Conservation (phyloP, 2,329 filamentous ascomycete species). For the Hypoxylon sp. region DNA sequence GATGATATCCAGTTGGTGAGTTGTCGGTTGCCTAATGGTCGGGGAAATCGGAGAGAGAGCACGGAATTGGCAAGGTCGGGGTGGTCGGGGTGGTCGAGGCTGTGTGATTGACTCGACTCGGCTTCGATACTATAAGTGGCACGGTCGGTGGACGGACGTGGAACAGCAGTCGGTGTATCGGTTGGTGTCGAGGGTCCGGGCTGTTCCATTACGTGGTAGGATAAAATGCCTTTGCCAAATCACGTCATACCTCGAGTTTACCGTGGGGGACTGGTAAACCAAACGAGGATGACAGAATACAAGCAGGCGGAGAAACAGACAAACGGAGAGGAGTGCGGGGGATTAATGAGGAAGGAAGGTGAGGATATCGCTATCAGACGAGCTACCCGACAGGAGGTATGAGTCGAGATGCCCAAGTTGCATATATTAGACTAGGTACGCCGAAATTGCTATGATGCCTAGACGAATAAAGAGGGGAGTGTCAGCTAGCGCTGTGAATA, state of each 20-base stretch:
- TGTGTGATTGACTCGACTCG: conserved; percentile 40
- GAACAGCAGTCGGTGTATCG: conserved; percentile 51
- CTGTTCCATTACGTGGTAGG: conserved; percentile 68
- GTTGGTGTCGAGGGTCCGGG: conserved; percentile 48
- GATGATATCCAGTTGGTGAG: conserved; percentile 73
- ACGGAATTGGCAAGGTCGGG: conserved; percentile 56
- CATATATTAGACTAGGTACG: conserved; percentile 17
- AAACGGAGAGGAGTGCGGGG: conserved; percentile 23
- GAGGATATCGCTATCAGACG: conserved; percentile 29
- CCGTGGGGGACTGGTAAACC: conserved; percentile 47
- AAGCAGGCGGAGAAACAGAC: conserved; percentile 39
- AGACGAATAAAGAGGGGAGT: conserved; percentile 9
- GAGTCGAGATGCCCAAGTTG: conserved; percentile 26
- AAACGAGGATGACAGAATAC: conserved; percentile 50
- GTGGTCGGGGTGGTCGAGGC: conserved; percentile 47
- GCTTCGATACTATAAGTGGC: conserved; percentile 51
- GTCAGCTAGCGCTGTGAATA: conserved; percentile 23
- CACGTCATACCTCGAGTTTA: conserved; percentile 58
- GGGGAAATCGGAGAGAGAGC: conserved; percentile 69
- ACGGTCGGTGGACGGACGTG: conserved; percentile 42
- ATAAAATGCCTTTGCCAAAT: conserved; percentile 53
- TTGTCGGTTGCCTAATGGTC: conserved; percentile 67
- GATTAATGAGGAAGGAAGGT: conserved; percentile 24
- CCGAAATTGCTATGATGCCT: conserved; percentile 18
- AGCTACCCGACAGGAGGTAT: conserved; percentile 13